A percentile compares a stretch with the other conserved stretches of the same genome.
Evolutionary conservation across 441 rosid species (phyloP).

Genomic region (Arabidopsis hybrid): DNA sequence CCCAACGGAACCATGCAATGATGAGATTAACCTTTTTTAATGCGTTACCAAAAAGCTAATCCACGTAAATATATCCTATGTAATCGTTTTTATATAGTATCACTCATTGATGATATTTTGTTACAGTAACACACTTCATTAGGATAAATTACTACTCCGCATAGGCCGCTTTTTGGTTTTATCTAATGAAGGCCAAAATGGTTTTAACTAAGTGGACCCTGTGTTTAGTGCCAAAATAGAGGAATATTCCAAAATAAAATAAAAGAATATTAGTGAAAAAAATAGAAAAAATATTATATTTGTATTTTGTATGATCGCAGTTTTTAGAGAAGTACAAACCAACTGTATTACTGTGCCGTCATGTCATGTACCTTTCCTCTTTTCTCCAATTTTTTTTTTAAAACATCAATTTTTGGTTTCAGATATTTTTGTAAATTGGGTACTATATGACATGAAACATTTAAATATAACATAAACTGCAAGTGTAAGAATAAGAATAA

Average conservation of each 20-base stretch:
- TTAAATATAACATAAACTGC: background rate
- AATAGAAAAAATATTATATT: background rate
- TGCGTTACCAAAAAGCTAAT: background rate
- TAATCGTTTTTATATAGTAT: background rate
- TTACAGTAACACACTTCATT: background rate
- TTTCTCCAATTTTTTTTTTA: background rate
- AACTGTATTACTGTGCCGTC: conserved; percentile 30
- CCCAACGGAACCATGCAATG: conserved; percentile 42
- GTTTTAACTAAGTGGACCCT: conserved; percentile 26
- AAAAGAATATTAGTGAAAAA: conserved; percentile 20
- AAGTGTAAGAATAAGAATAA: conserved; percentile 11
- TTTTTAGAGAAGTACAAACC: conserved; percentile 36
- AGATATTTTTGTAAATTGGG: conserved; percentile 11
- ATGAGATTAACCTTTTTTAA: conserved; percentile 32
- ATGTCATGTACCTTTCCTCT: conserved; percentile 38
- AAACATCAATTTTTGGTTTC: background rate
- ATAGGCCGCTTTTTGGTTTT: conserved; percentile 6
- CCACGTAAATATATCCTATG: background rate
- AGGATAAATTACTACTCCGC: background rate
- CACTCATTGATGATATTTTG: background rate
- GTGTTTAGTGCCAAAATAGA: background rate
- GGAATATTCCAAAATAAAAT: conserved; percentile 25
- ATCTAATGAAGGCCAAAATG: conserved; percentile 24
- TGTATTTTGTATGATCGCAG: background rate
- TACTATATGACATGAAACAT: conserved; percentile 13